phyloP scores from a whole-genome alignment of 305 asterid species.

The Rubia balearica region DNA sequence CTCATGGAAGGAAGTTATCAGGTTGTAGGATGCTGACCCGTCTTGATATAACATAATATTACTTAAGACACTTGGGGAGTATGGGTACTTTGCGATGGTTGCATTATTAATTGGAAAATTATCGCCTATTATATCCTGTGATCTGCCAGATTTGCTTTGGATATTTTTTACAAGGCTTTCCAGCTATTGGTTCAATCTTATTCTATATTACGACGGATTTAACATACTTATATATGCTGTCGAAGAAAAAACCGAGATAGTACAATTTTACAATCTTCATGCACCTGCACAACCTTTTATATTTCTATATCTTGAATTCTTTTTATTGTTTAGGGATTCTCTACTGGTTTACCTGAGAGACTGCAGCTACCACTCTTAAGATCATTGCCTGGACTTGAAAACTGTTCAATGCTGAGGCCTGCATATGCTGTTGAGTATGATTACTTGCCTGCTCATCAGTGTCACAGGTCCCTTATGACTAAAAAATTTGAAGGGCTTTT shows the following conservation, averaged over 20 bases:
- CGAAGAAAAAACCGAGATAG: background rate
- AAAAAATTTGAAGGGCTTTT: constrained; percentile 91
- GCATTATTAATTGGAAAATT: background rate
- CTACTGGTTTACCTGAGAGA: constrained; percentile 96
- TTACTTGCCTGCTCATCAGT: constrained; percentile 97
- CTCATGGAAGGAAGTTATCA: background rate
- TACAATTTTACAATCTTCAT: background rate
- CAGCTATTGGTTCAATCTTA: background rate
- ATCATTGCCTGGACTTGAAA: constrained; percentile 94
- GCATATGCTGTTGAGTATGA: constrained; percentile 99
- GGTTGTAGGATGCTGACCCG: background rate
- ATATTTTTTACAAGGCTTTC: too few relatives aligned
- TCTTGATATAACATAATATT: background rate
- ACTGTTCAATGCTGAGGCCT: constrained; percentile 96
- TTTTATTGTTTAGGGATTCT: constrained; percentile 64
- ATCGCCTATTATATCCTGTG: background rate
- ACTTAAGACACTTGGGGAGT: background rate
- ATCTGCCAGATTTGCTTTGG: background rate
- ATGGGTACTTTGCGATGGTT: background rate
- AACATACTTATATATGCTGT: background rate
- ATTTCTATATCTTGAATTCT: constrained; percentile 12
- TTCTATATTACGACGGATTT: background rate
- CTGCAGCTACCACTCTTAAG: constrained; percentile 92
- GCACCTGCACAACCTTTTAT: background rate
- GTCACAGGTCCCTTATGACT: constrained; percentile 94